phyloP scores from a whole-genome alignment of 2,329 filamentous ascomycete species.

The Colletotrichum neosansevieriae region DNA sequence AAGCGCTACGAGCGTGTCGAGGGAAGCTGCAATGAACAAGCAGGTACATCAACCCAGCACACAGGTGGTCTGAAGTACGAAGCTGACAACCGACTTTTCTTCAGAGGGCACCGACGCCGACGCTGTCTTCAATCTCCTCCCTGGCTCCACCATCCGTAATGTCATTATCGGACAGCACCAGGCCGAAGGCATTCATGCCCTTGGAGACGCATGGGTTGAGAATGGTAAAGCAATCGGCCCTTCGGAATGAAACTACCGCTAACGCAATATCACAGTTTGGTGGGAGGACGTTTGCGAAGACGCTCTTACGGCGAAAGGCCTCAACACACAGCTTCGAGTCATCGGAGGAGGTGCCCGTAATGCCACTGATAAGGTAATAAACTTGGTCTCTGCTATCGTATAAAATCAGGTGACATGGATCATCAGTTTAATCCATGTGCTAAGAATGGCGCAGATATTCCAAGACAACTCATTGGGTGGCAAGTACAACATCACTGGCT shows the following conservation, averaged over 20 bases:
- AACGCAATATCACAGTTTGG: constrained; percentile 42
- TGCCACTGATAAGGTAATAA: constrained; percentile 46
- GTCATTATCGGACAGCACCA: constrained; percentile 55
- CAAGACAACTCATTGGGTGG: constrained; percentile 48
- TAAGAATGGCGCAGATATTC: constrained; percentile 42
- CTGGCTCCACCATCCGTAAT: constrained; percentile 52
- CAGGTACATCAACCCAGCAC: constrained; percentile 3
- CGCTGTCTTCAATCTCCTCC: constrained; percentile 52
- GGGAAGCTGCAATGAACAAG: constrained; percentile 57
- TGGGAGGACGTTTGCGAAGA: constrained; percentile 49
- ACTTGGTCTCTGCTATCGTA: no score
- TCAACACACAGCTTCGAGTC: constrained; percentile 47
- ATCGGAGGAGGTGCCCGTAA: constrained; percentile 47
- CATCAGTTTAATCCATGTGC: no score
- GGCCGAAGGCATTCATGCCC: constrained; percentile 48
- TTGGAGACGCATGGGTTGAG: constrained; percentile 48
- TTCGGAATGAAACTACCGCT: no score
- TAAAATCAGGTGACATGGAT: no score
- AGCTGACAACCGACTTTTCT: not conserved
- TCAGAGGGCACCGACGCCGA: constrained; percentile 56
- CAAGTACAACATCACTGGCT: constrained; percentile 49
- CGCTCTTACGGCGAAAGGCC: constrained; percentile 46
- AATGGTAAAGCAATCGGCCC: constrained; percentile 41
- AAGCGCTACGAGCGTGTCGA: constrained; percentile 53
- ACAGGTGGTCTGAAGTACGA: not conserved